These are phyloP conservation scores for Aspergillus ochraceoroseus DNA, from an alignment of 2,329 filamentous ascomycete species.

Conservation along the genomic window DNA sequence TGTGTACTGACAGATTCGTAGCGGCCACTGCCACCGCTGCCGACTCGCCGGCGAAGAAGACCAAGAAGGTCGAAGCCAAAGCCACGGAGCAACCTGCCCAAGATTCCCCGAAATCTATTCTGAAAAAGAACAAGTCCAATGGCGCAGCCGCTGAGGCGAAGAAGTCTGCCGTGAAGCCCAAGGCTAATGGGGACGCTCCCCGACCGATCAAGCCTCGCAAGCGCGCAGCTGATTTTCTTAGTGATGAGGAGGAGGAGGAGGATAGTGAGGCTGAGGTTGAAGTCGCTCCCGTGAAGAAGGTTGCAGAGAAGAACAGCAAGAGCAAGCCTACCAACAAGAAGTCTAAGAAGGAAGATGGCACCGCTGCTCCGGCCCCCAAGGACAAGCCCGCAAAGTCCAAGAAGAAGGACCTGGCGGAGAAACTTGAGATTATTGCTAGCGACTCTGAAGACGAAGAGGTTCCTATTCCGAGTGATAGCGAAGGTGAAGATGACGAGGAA, in stretches of 20 bases:
- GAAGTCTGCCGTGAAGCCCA: slow-evolving; percentile 26
- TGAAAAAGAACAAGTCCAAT: slow-evolving; percentile 32
- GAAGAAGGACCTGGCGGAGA: slow-evolving; percentile 44
- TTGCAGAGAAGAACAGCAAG: slow-evolving; percentile 33
- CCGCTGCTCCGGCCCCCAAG: slow-evolving; percentile 31
- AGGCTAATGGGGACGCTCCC: slow-evolving; percentile 33
- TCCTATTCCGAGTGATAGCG: slow-evolving; percentile 20
- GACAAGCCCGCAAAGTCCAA: slow-evolving; percentile 32
- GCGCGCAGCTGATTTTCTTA: slow-evolving; percentile 47
- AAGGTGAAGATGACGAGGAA: slow-evolving; percentile 34
- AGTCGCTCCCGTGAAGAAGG: slow-evolving; percentile 17
- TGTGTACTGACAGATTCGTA: slow-evolving; percentile 15
- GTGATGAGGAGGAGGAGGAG: slow-evolving; percentile 42
- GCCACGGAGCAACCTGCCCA: slow-evolving; percentile 23
- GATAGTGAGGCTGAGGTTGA: slow-evolving; percentile 25
- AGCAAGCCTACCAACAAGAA: slow-evolving; percentile 46
- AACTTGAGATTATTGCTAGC: slow-evolving; percentile 40
- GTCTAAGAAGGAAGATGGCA: slow-evolving; percentile 32
- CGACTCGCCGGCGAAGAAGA: slow-evolving; percentile 55
- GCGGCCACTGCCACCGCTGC: slow-evolving; percentile 38
- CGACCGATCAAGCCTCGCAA: slow-evolving; percentile 44
- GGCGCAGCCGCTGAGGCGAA: slow-evolving; percentile 20
- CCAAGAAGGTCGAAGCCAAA: slow-evolving; percentile 49
- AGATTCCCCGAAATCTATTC: slow-evolving; percentile 30
- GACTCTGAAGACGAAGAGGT: slow-evolving; percentile 34